These are phyloP conservation scores for Detonula confervacea DNA, from an alignment of 352 stramenopile species.

Conservation along the genomic window DNA sequence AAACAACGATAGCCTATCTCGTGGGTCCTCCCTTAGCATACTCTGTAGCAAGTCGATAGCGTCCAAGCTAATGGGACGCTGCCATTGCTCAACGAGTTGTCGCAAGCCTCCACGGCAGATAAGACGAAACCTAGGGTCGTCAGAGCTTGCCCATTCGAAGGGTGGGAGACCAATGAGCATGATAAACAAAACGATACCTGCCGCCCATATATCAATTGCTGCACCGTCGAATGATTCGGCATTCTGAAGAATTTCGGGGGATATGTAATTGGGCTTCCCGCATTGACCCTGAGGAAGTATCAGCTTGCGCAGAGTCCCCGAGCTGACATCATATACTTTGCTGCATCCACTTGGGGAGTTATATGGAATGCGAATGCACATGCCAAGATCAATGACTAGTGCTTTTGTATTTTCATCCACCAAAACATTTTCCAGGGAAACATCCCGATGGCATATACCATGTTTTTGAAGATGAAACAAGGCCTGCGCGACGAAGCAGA, in stretches of 20 bases:
- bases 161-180: slow-evolving; percentile 92
- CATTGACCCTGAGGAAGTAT: slow-evolving; percentile 51
- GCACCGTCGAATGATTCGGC: slow-evolving; percentile 65
- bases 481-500: too few species aligned
- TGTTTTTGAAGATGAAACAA: slow-evolving; percentile 75
- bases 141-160: slow-evolving; percentile 89
- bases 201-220: slow-evolving; percentile 84
- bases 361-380: slow-evolving; percentile 70
- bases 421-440: slow-evolving; percentile 53
- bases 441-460: slow-evolving; percentile 86
- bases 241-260: slow-evolving; percentile 67
- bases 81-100: slow-evolving; percentile 66
- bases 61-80: slow-evolving; percentile 45
- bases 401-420: slow-evolving; percentile 38
- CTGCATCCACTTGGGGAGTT: slow-evolving; percentile 53
- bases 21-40: slow-evolving; percentile 74
- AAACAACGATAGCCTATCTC: slow-evolving; percentile 60
- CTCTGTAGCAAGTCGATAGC: slow-evolving; percentile 72
- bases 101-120: slow-evolving; percentile 60
- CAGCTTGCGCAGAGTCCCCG: slow-evolving; percentile 46
- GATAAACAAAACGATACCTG: slow-evolving; percentile 93
- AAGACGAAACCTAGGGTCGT: slow-evolving; percentile 90
- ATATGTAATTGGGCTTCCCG: slow-evolving; percentile 71
- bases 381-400: slow-evolving; percentile 69
- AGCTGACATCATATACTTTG: slow-evolving; percentile 62